A percentile compares a stretch with the other conserved stretches of the same genome.
phyloP scores from a whole-genome alignment of 176 grass and related monocot species.

The Tuctoria greenei region DNA sequence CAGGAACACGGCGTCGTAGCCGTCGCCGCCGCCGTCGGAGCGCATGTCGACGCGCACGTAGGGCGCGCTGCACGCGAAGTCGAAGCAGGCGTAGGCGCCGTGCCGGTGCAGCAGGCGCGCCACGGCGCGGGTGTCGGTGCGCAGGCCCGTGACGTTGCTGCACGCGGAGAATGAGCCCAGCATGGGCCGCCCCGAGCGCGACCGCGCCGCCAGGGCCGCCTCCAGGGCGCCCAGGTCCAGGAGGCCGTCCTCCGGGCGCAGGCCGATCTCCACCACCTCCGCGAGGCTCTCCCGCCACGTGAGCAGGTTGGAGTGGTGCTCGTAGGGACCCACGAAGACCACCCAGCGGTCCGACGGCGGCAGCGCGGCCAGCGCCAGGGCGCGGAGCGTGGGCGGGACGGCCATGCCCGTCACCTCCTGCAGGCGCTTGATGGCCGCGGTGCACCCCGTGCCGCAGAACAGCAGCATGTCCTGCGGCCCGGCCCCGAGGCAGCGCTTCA shows the following conservation, averaged over 20 bases:
- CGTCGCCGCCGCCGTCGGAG: constrained; percentile 48
- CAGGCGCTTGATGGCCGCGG: constrained; percentile 16
- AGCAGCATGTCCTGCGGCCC: constrained; percentile 12
- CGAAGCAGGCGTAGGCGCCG: constrained; percentile 79
- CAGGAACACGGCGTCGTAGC: constrained; percentile 77
- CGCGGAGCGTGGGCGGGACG: background rate
- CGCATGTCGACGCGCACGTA: constrained; percentile 71
- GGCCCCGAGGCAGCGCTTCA: constrained; percentile 51
- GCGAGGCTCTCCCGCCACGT: constrained; percentile 70
- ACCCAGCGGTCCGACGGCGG: constrained; percentile 57
- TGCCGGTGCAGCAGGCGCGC: constrained; percentile 50
- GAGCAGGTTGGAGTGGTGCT: constrained; percentile 89
- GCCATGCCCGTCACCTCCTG: constrained; percentile 33
- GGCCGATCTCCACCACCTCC: constrained; percentile 61
- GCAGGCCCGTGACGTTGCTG: constrained; percentile 70
- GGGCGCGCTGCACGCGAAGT: constrained; percentile 76
- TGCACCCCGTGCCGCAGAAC: constrained; percentile 31
- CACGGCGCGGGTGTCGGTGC: constrained; percentile 55
- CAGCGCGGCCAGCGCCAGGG: constrained; percentile 31
- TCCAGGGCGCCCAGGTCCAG: constrained; percentile 51
- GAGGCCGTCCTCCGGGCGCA: constrained; percentile 27
- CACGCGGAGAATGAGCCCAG: constrained; percentile 74
- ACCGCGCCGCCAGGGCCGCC: constrained; percentile 24
- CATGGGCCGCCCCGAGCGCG: constrained; percentile 37
- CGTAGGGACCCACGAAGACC: constrained; percentile 63